Evolutionary conservation across 2,329 filamentous ascomycete species (phyloP).

Genomic region (Colletotrichum sp.): DNA sequence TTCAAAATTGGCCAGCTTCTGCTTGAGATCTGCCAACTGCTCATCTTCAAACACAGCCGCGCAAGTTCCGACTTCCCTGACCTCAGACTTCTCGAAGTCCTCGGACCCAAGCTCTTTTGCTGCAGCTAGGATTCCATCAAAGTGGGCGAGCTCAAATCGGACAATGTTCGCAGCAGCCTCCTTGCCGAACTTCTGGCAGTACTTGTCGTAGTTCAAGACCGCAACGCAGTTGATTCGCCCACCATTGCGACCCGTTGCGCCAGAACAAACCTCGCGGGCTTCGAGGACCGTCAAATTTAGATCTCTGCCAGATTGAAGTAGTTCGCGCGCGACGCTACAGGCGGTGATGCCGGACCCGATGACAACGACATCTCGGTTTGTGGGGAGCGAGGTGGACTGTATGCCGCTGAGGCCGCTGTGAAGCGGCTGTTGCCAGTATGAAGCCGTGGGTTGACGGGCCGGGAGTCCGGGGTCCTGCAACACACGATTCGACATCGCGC

Average conservation of each 20-base stretch:
- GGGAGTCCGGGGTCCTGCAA: background rate
- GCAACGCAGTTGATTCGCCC: background rate
- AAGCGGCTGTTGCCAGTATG: constrained; percentile 34
- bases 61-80: background rate
- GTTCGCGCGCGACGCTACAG: constrained; percentile 37
- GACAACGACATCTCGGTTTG: constrained; percentile 50
- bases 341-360: constrained; percentile 61
- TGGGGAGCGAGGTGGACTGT: constrained; percentile 30
- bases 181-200: background rate
- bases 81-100: background rate
- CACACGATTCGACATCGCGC: background rate
- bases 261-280: background rate
- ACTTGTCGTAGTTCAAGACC: background rate
- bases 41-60: background rate
- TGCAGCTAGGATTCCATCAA: background rate
- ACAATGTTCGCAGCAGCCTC: background rate
- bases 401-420: constrained; percentile 35
- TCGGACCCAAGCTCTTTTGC: background rate
- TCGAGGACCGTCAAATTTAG: background rate
- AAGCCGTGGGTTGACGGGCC: background rate
- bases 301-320: constrained; percentile 13
- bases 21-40: background rate
- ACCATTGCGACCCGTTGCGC: background rate
- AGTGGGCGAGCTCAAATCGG: background rate
- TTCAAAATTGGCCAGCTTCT: background rate